Evolutionary conservation across 2,329 filamentous ascomycete genomes (phyloP), one percentile per base, ranked within the genome.

Genomic region (Botrytis tulipae): DNA sequence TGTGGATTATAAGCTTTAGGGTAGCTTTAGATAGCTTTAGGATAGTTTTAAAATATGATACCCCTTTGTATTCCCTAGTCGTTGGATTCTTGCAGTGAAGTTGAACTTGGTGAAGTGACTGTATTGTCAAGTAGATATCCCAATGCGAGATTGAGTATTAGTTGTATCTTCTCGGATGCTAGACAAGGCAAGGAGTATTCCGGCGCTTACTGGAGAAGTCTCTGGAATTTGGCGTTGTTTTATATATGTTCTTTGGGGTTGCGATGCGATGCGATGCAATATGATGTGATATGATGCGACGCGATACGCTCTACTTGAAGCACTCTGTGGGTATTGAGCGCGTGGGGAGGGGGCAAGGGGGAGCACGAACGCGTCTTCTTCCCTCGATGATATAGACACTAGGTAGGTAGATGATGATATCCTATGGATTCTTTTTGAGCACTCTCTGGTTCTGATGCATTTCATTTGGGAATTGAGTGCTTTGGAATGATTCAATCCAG

Each of bases 31-130:
- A 40, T 61, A 61, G 59, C 59, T 40, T 68, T 40, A 68, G 65
- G 46, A 68, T 68, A 54, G 46, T 54, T 68, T 68, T 54, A 40
- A 40, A 54, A 67, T 54, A 67, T 67, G 46, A 67, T 67, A 67
- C 65, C 65, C 65, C 46, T 35, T 67, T 67, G n/a, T 67, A 54
- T 67, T 67, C 40, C 37, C 35, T 54, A 67, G 35, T 67, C 25
- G 3, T 22, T 37, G 20, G 20, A 9, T 32, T 12, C 29, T 35
- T 46, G 29, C 16, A 65, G n/a, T 44, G 14, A 20, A 65, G n/a
- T 22, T 10, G 46, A 48, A 25, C 46, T 48, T 48, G 20, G 8
- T 46, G 62, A 65, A 18, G n/a, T 46, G 42, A 46, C 29, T 59
- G 29, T 22, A 35, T 59, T 59, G 29, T 59, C 29, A 35, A 22